phyloP scores from a whole-genome alignment of 345 rosid species.

The Dimocarpus longan region DNA sequence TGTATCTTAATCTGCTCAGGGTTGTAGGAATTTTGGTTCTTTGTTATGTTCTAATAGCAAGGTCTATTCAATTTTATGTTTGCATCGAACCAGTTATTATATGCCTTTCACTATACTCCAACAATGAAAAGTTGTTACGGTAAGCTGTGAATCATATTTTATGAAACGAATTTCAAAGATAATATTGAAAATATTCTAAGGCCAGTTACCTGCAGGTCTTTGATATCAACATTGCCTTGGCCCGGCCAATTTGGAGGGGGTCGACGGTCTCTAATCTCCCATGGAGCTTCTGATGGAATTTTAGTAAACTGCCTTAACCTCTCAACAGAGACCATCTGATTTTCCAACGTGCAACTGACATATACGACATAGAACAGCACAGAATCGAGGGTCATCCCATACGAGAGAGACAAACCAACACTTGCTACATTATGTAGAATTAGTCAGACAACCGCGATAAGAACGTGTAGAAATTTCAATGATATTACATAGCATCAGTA shows the following conservation, averaged over 20 bases:
- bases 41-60: too few species aligned
- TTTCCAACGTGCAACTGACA: conserved; percentile 83
- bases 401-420: conserved; percentile 88
- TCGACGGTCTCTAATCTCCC: conserved; percentile 58
- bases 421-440: conserved; percentile 51
- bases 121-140: too few species aligned
- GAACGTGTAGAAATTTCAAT: neutral
- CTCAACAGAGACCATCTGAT: conserved; percentile 90
- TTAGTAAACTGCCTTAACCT: conserved; percentile 84
- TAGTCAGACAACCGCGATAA: neutral
- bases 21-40: too few species aligned
- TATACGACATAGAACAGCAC: conserved; percentile 78
- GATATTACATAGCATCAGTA: too few species aligned
- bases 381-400: conserved; percentile 79
- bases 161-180: neutral
- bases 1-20: too few species aligned
- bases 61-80: too few species aligned
- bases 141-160: too few species aligned
- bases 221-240: conserved; percentile 64
- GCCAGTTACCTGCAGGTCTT: conserved; percentile 71
- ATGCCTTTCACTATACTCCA: too few species aligned
- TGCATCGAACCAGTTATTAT: too few species aligned
- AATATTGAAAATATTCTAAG: neutral
- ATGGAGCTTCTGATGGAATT: conserved; percentile 72
- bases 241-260: conserved; percentile 82